Evolutionary conservation across 495 filamentous ascomycete species (phyloP), one percentile per base, ranked within the genome.

Genomic region (Hyphodiscus hymeniophilus): DNA sequence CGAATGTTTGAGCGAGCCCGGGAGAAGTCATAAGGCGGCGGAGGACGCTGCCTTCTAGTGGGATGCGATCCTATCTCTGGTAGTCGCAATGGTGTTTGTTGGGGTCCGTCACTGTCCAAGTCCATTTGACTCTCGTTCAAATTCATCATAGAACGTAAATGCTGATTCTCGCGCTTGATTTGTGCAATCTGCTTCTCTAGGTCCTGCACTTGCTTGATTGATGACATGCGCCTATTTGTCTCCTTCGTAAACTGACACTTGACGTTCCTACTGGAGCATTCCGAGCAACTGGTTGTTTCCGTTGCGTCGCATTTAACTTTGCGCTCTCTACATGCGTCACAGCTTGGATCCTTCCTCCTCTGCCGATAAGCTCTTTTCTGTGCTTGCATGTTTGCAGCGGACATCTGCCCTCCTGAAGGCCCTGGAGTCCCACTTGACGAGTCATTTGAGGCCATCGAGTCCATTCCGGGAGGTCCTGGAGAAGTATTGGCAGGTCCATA

Each of bases 221-320:
- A 95, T 38, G 92, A 96, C 92, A 98, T 98, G 52, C 92, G 80
- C 39, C 94, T 80, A 65, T 98, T 98, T 17, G 92, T 97, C 65
- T 98, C 92, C 69, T 98, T 98, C 38, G 92, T 98, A 62, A 98
- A 98, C 63, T 95, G 91, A 60, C 92, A 98, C 61, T 92, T 94
- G 40, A 95, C 90, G 60, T 87, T 90, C 53, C 92, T 80, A 59
- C 87, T 95, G 12, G 85, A 86, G 68, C 92, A 98, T 68, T 98
- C 92, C 2, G 91, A 95, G 66, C 92, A 98, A 65, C 89, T 92
- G 20, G 84, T 77, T 32, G 87, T 95, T 55, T 98, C 92, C 42
- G 92, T 96, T 26, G 92, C 92, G 69, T 98, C 92, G 69, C 92
- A 98, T 75, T 98, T 98, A 67, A 98, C 92, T 72, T 98, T 98